Percentiles rank a stretch among this genome's conserved stretches.
phyloP scores from a whole-genome alignment of 441 rosid genomes.

The Omphalea diandra region DNA sequence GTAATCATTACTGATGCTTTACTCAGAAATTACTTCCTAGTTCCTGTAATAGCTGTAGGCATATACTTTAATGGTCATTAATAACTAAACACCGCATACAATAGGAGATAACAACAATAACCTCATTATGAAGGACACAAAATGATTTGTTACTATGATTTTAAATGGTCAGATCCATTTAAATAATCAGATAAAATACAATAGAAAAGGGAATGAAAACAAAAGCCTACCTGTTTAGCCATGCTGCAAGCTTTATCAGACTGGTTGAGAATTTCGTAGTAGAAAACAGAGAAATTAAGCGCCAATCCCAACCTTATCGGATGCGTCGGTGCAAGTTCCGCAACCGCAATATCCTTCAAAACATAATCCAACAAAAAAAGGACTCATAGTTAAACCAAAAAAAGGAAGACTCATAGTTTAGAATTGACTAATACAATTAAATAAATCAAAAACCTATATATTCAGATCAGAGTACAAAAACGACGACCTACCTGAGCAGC shows the following conservation, averaged over 20 bases:
- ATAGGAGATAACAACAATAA: not conserved
- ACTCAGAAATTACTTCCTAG: not conserved
- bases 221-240: constrained; percentile 76
- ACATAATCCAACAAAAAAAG: not conserved
- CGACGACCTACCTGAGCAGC: constrained; percentile 62
- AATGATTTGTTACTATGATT: too few species aligned
- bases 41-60: not conserved
- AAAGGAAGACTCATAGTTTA: too few species aligned
- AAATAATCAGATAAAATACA: too few species aligned
- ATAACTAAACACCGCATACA: not conserved
- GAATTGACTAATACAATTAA: too few species aligned
- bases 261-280: constrained; percentile 84
- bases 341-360: constrained; percentile 56
- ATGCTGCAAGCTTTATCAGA: constrained; percentile 86
- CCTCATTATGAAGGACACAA: too few species aligned
- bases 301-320: constrained; percentile 85
- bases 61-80: not conserved
- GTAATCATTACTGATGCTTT: not conserved
- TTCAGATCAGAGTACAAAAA: not conserved
- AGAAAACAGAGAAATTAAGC: constrained; percentile 81
- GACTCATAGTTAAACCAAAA: too few species aligned
- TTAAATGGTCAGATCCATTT: too few species aligned
- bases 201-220: not conserved
- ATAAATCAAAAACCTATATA: too few species aligned
- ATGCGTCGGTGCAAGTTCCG: constrained; percentile 90